Percentiles rank a stretch among this genome's conserved stretches.
Evolutionary conservation across 2,329 filamentous ascomycete species (phyloP).

Genomic region (Clarireedia hainanense): DNA sequence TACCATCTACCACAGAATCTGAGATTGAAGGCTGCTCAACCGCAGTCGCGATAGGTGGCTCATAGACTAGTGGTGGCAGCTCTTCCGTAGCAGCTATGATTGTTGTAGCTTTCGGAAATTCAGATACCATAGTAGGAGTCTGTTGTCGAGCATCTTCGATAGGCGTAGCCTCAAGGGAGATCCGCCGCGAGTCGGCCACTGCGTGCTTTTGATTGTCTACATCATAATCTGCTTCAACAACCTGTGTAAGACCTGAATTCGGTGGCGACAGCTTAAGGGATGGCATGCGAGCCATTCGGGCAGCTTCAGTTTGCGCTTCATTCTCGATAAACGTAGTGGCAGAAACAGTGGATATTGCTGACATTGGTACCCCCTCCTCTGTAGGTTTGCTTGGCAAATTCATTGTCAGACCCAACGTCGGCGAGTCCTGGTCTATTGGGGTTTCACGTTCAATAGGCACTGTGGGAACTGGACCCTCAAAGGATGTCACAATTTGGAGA

Average conservation of each 20-base stretch:
- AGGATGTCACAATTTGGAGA: constrained; percentile 24
- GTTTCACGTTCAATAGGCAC: constrained; percentile 2
- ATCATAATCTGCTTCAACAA: constrained; percentile 8
- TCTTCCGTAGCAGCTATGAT: constrained; percentile 1
- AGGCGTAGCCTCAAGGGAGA: constrained; percentile 22
- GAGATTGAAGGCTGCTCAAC: neutral
- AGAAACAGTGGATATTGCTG: constrained; percentile 52
- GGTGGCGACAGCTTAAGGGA: constrained; percentile 2
- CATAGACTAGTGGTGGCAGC: neutral
- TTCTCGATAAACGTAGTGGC: constrained; percentile 63
- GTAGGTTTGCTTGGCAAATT: constrained; percentile 55
- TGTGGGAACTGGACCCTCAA: constrained; percentile 8
- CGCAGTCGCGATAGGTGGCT: neutral
- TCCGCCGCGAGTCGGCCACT: constrained; percentile 19
- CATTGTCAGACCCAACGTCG: constrained; percentile 46
- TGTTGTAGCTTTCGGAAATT: constrained; percentile 9
- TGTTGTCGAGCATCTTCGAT: constrained; percentile 11
- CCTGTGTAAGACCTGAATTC: neutral
- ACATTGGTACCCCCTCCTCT: constrained; percentile 44
- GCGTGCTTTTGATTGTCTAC: neutral
- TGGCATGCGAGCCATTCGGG: constrained; percentile 17
- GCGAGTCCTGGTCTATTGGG: constrained; percentile 44
- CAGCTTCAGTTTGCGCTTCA: constrained; percentile 57
- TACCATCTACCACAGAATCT: neutral
- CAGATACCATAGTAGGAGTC: neutral